Evolutionary conservation across 164 flowering plant genomes (phyloP).

Genomic region (Vitis amurensis): DNA sequence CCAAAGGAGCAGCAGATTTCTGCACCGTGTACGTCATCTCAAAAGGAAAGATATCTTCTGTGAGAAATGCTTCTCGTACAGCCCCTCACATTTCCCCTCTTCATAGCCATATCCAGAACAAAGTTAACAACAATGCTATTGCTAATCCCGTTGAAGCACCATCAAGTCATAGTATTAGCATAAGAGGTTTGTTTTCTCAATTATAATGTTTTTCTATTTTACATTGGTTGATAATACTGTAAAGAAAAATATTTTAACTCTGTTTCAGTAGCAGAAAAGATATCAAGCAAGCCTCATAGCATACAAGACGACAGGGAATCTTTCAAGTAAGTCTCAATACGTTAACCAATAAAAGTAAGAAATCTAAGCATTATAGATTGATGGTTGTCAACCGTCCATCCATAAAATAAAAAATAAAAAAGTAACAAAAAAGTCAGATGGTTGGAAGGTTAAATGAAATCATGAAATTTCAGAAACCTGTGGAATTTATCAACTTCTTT

Average conservation of each 20-base stretch:
- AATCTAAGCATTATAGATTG: too few species aligned
- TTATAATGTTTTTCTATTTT: background rate
- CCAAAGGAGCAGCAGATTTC: conserved; percentile 73
- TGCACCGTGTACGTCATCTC: conserved; percentile 68
- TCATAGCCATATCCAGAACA: conserved; percentile 27
- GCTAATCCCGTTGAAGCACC: background rate
- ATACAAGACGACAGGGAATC: conserved; percentile 24
- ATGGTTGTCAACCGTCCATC: too few species aligned
- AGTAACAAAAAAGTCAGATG: background rate
- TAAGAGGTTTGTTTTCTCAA: conserved; percentile 29
- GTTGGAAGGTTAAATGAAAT: background rate
- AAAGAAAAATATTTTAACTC: background rate
- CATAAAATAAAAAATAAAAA: background rate
- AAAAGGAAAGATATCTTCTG: conserved; percentile 60
- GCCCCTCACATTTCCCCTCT: conserved; percentile 48
- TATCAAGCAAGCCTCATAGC: conserved; percentile 23
- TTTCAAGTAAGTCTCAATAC: conserved; percentile 29
- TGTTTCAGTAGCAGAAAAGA: conserved; percentile 18
- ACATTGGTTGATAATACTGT: too few species aligned
- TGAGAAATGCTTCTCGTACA: conserved; percentile 50
- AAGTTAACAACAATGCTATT: conserved; percentile 9
- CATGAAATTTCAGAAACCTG: background rate
- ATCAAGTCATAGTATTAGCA: conserved; percentile 13
- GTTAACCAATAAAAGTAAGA: background rate
- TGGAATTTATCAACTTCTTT: background rate